Evolutionary conservation across 345 rosid genomes (phyloP).

Genomic region (Citrus medica): DNA sequence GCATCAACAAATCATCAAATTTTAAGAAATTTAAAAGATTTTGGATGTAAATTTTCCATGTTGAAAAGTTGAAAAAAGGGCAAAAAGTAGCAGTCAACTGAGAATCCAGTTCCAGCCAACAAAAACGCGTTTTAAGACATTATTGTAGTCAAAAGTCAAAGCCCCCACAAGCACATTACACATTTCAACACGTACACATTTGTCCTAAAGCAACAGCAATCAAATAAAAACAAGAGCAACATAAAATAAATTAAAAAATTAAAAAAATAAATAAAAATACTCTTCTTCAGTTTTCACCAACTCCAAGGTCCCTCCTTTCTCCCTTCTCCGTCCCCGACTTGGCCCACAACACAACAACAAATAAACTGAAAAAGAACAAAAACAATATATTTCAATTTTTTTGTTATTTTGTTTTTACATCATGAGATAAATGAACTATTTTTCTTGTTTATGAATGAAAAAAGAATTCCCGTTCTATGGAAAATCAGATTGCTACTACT

Average conservation of each 20-base stretch:
- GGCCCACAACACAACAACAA: not conserved
- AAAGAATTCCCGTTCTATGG: constrained; percentile 28
- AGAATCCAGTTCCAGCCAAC: constrained; percentile 24
- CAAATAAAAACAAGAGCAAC: constrained; percentile 1
- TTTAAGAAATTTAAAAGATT: no score
- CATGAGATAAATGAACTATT: not conserved
- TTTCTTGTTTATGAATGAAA: constrained; percentile 20
- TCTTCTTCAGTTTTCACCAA: constrained; percentile 11
- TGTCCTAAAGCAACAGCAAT: not conserved
- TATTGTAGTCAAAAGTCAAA: constrained; percentile 37
- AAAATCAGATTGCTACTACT: constrained; percentile 52
- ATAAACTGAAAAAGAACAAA: not conserved
- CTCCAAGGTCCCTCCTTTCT: constrained; percentile 7
- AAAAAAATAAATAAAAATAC: no score
- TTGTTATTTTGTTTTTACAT: no score
- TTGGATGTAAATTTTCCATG: not conserved
- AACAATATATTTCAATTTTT: not conserved
- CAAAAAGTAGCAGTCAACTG: constrained; percentile 38
- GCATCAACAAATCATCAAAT: no score
- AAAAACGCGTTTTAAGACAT: constrained; percentile 47
- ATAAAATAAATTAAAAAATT: not conserved
- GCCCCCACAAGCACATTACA: not conserved
- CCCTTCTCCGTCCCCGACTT: not conserved
- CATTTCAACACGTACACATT: no score
- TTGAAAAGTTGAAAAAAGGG: not conserved